Percentiles rank a stretch among this genome's conserved stretches.
These are phyloP conservation scores for Leucosporidium scottii DNA, from an alignment of 768 basidiomycete species.

Conservation along the genomic window DNA sequence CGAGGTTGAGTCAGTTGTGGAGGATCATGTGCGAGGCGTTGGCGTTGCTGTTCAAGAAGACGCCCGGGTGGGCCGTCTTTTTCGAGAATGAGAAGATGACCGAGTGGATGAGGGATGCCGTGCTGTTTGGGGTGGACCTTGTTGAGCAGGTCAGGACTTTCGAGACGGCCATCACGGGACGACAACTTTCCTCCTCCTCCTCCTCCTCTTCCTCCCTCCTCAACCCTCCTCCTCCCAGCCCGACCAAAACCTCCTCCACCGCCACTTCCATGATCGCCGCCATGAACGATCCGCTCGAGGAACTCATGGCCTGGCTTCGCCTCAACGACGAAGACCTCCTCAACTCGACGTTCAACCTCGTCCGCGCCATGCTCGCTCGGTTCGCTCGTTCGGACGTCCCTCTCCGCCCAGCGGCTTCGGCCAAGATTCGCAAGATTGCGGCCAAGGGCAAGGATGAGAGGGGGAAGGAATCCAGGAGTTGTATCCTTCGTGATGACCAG, in stretches of 20 bases:
- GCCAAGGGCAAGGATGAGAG: neutral
- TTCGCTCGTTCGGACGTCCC: constrained; percentile 52
- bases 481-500: constrained; percentile 30
- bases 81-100: constrained; percentile 80
- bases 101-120: constrained; percentile 95
- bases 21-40: constrained; percentile 68
- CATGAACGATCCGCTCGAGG: constrained; percentile 69
- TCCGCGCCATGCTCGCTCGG: constrained; percentile 68
- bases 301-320: constrained; percentile 78
- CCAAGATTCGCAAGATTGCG: constrained; percentile 16
- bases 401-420: constrained; percentile 10
- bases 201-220: constrained; percentile 10
- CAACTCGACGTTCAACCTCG: constrained; percentile 75
- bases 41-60: constrained; percentile 74
- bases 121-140: constrained; percentile 85
- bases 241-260: constrained; percentile 51
- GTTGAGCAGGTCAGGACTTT: constrained; percentile 71
- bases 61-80: constrained; percentile 71
- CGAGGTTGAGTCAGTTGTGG: constrained; percentile 61
- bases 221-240: too few relatives aligned
- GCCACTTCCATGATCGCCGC: constrained; percentile 66
- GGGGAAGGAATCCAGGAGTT: constrained; percentile 10
- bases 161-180: constrained; percentile 54
- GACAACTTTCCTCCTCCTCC: neutral
- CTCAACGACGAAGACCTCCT: constrained; percentile 87